Evolutionary conservation across 805 yeast species (phyloP).

Genomic region (Saturnispora ahearnii): DNA sequence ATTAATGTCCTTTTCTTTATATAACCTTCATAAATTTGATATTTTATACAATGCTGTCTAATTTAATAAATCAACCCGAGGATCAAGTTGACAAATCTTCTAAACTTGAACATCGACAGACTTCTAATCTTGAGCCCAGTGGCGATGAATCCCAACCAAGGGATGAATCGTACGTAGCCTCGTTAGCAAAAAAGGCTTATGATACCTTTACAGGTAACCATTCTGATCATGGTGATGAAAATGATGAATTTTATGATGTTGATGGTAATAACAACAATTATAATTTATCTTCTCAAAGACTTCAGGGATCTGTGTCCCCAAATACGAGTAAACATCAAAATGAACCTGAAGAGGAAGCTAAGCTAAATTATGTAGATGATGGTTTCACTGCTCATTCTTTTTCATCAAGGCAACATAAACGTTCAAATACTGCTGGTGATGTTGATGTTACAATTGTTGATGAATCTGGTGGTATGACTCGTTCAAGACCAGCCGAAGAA

Average conservation of each 20-base stretch:
- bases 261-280: neutral
- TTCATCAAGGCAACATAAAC: neutral
- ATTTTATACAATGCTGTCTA: neutral
- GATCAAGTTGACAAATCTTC: neutral
- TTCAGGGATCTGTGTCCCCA: neutral
- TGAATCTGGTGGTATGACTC: neutral
- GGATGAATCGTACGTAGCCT: conserved; percentile 4
- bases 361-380: no score
- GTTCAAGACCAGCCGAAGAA: neutral
- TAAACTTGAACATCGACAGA: neutral
- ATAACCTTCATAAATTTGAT: no score
- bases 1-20: no score
- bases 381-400: no score
- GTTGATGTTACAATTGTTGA: neutral
- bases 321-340: no score
- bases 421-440: neutral
- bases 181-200: conserved; percentile 7
- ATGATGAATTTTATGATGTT: neutral
- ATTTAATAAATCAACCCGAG: neutral
- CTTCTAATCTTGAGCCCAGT: neutral
- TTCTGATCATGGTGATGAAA: neutral
- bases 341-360: no score
- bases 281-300: neutral
- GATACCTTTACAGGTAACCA: conserved; percentile 1
- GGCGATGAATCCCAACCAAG: conserved; percentile 8